These are phyloP conservation scores for Pestalotiopsis sp. DNA, from an alignment of 2,329 filamentous ascomycete genomes.

Conservation along the genomic window DNA sequence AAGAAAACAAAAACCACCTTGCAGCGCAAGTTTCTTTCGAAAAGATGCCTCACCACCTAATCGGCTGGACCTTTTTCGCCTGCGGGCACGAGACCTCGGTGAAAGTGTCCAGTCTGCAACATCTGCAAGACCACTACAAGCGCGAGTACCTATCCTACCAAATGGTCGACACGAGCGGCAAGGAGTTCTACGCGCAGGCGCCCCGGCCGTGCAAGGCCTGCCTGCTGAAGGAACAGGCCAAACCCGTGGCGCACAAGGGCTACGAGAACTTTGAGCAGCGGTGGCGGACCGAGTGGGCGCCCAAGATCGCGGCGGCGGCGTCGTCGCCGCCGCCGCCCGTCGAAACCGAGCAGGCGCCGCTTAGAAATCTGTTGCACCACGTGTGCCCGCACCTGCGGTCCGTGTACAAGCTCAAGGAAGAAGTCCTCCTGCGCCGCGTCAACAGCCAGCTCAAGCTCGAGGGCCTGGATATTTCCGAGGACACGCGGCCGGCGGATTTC, in stretches of 20 bases:
- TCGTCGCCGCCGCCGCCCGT: neutral
- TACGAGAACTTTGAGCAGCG: neutral
- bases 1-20: neutral
- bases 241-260: neutral
- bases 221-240: neutral
- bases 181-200: neutral
- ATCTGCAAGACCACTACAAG: neutral
- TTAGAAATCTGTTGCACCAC: neutral
- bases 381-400: neutral
- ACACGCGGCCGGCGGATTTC: neutral
- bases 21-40: neutral
- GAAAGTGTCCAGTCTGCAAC: neutral
- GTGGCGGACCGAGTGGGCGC: neutral
- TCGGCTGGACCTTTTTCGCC: neutral
- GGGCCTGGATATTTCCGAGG: neutral
- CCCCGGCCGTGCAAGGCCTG: neutral
- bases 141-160: neutral
- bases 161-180: neutral
- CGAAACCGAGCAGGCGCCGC: neutral
- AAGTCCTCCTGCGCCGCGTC: neutral
- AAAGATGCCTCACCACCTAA: neutral
- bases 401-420: neutral
- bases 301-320: neutral
- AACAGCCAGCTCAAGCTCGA: conserved; percentile 5
- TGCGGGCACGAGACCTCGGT: neutral